Evolutionary conservation across 495 filamentous ascomycete species (phyloP), one percentile per base, ranked within the genome.

Genomic region (Penicillium tannophilum): DNA sequence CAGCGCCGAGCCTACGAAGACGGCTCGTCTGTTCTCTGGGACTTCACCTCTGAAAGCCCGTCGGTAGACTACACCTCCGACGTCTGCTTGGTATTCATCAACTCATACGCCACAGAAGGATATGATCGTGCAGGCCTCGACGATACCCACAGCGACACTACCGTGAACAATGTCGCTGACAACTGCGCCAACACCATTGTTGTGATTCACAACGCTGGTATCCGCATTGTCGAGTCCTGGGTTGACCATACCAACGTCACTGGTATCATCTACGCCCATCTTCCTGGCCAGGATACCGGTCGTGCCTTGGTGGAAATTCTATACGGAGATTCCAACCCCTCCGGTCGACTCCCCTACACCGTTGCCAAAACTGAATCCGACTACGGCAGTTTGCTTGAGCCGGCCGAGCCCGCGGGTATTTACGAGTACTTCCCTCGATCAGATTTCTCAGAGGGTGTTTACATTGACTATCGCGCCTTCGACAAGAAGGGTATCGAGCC

Each of bases 391-490:
- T 57, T 87, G 0, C 63, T 86, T 16, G 78, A 87, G 43, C 81
- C 81, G 3, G 80, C 85, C 0, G 87, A 64, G 44, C 66, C 65
- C 0, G 50, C 59, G 20, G 61, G 60, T 11, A 47, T 52, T 4
- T 91, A 90, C 61, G 80, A 76, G 28, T 66, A 86, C 23, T 77
- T 86, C 8, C 91, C 91, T 1, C 85, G 89, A 63, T 76, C 77
- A n/a, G 72, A 87, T 51, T 91, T 88, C 62, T 69, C 64, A 7
- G 90, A 93, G 69, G 86, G 85, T 55, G 73, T 93, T 28, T 92
- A 87, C 72, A 85, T 94, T 48, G 90, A 90, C 7, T 94, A 95
- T 67, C 79, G 88, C 6, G 86, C 87, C 72, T 94, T 91, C 72
- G 90, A 95, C 63, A 79, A 82, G 20, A 70, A 78, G 2, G 76